phyloP scores from a whole-genome alignment of 23 red algal genomes.

The Agarophyton chilense region DNA sequence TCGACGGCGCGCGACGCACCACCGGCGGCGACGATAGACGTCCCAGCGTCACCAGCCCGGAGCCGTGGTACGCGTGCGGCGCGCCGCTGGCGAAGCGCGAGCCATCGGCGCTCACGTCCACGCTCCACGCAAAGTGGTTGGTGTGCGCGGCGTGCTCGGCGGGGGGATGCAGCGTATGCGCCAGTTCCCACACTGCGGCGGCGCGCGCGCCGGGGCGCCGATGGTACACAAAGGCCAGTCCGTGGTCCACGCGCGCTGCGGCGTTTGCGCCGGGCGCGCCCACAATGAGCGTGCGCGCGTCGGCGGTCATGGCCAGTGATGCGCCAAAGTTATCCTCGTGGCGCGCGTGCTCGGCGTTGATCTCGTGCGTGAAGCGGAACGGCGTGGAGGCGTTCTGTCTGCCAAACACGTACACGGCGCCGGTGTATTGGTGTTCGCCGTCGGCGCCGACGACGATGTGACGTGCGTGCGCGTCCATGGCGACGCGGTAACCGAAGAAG shows the following conservation, averaged over 20 bases:
- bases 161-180: background rate
- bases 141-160: background rate
- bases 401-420: conserved; percentile 60
- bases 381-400: background rate
- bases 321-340: conserved; percentile 75
- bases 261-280: conserved; percentile 64
- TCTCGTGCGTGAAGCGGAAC: conserved; percentile 20
- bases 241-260: conserved; percentile 20
- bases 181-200: conserved; percentile 18
- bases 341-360: conserved; percentile 12
- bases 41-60: conserved; percentile 24
- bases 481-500: conserved; percentile 70
- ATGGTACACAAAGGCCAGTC: conserved; percentile 57
- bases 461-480: conserved; percentile 22
- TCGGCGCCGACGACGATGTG: conserved; percentile 66
- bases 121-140: conserved; percentile 42
- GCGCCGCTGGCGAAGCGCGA: background rate
- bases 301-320: conserved; percentile 39
- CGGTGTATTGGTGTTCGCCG: conserved; percentile 74
- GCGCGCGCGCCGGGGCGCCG: no score
- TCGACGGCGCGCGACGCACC: background rate
- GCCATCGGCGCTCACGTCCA: conserved; percentile 33
- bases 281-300: conserved; percentile 43
- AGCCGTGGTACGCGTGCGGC: conserved; percentile 1
- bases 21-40: conserved; percentile 11